phyloP scores from a whole-genome alignment of 148 eudicot species.

The Chenopodium suecicum region DNA sequence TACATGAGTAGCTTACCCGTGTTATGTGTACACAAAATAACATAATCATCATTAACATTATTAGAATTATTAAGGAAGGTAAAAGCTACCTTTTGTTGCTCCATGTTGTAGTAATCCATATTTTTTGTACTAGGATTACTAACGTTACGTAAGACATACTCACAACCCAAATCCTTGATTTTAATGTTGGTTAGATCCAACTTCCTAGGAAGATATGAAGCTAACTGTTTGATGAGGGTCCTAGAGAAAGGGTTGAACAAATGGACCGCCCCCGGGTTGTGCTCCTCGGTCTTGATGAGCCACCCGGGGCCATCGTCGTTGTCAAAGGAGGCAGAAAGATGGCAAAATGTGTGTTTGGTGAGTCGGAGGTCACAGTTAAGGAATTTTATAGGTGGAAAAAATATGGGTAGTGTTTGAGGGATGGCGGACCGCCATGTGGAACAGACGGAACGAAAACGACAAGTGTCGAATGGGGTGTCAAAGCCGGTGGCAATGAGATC shows the following conservation, averaged over 20 bases:
- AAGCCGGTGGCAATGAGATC: slow-evolving; percentile 20
- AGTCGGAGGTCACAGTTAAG: slow-evolving; percentile 19
- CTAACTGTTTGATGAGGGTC: slow-evolving; percentile 5
- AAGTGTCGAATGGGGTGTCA: slow-evolving; percentile 14
- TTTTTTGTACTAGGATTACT: background rate
- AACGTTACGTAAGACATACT: slow-evolving; percentile 31
- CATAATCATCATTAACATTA: slow-evolving; percentile 8
- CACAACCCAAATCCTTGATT: slow-evolving; percentile 25
- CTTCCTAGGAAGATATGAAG: slow-evolving; percentile 14
- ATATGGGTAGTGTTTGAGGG: background rate
- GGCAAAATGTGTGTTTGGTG: slow-evolving; percentile 24
- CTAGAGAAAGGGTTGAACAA: slow-evolving; percentile 29
- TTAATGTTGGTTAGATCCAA: slow-evolving; percentile 22
- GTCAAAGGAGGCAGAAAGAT: background rate
- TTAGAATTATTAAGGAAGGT: background rate
- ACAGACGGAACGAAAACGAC: slow-evolving; percentile 31
- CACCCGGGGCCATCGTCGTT: slow-evolving; percentile 2
- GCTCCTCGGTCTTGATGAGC: slow-evolving; percentile 34
- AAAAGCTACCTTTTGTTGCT: slow-evolving; percentile 35
- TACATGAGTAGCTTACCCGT: slow-evolving; percentile 36
- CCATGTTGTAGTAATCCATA: slow-evolving; percentile 23
- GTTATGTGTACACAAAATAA: slow-evolving; percentile 28
- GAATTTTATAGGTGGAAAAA: slow-evolving; percentile 18
- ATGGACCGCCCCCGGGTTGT: slow-evolving; percentile 8
- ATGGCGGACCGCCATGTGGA: slow-evolving; percentile 25